Conservation (phyloP, 305 asterid genomes). For the Fraxinus baroniana region DNA sequence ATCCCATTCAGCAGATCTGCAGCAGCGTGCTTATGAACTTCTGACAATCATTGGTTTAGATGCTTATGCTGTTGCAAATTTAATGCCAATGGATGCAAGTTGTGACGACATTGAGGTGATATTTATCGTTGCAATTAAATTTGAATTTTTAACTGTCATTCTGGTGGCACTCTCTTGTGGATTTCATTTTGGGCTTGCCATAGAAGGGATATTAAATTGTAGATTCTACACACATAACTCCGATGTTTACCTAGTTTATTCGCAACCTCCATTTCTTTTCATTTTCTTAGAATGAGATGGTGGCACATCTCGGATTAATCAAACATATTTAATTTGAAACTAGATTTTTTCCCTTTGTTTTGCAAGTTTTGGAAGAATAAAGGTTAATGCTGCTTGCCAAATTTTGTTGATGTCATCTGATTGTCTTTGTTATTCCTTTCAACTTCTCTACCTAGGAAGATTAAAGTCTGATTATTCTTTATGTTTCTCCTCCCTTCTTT, state of each 20-base stretch:
- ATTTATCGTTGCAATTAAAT: slow-evolving; percentile 1
- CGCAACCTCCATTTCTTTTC: background rate
- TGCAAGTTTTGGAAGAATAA: background rate
- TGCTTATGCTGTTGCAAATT: slow-evolving; percentile 57
- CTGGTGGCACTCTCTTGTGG: background rate
- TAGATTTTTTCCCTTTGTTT: background rate
- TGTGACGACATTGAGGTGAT: slow-evolving; percentile 85
- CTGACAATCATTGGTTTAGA: slow-evolving; percentile 69
- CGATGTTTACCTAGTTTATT: background rate
- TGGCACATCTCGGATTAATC: background rate
- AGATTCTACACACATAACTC: background rate
- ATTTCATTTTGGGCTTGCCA: background rate
- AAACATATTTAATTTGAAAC: background rate
- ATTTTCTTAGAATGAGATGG: background rate
- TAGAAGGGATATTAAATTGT: background rate
- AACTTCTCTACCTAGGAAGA: background rate
- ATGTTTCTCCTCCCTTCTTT: background rate
- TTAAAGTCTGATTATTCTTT: background rate
- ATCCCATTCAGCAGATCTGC: slow-evolving; percentile 89
- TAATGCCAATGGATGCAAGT: slow-evolving; percentile 84
- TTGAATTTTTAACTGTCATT: background rate
- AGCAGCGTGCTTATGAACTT: slow-evolving; percentile 97
- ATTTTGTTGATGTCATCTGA: background rate
- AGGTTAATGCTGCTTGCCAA: background rate
- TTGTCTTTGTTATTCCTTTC: background rate